A percentile compares a stretch with the other conserved stretches of the same genome.
phyloP scores from a whole-genome alignment of 179 eudicot species.

The Heliamphora pulchella region DNA sequence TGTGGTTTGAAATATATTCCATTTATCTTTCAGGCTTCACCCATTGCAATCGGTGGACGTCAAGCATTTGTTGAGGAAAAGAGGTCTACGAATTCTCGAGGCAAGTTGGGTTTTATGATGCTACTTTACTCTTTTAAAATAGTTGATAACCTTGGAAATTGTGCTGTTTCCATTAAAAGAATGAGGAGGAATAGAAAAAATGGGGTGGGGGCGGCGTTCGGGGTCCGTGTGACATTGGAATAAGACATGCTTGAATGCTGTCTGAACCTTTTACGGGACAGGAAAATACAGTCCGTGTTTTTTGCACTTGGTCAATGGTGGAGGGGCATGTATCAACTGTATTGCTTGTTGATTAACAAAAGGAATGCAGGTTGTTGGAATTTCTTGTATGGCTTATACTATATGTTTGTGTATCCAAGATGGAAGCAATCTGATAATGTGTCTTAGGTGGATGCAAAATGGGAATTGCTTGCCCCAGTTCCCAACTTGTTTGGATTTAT shows the following conservation, averaged over 20 bases:
- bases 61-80: constrained; percentile 70
- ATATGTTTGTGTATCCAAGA: no score
- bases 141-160: no score
- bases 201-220: no score
- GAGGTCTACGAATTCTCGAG: constrained; percentile 65
- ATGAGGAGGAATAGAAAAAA: not conserved
- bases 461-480: not conserved
- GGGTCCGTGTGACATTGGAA: not conserved
- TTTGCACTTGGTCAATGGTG: not conserved
- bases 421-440: not conserved
- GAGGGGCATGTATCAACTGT: not conserved
- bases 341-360: constrained; percentile 5
- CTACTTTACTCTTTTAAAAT: not conserved
- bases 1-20: constrained; percentile 5
- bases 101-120: constrained; percentile 31
- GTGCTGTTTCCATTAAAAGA: no score
- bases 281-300: not conserved
- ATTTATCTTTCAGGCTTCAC: constrained; percentile 57
- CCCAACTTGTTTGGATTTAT: not conserved
- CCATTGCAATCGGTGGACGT: constrained; percentile 57
- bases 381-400: not conserved
- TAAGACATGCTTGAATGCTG: not conserved
- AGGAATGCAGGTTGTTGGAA: not conserved
- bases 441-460: not conserved
- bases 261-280: not conserved